A percentile compares a stretch with the other conserved stretches of the same genome.
Evolutionary conservation across 2,329 filamentous ascomycete genomes (phyloP).

Genomic region (Penicillium sp.): DNA sequence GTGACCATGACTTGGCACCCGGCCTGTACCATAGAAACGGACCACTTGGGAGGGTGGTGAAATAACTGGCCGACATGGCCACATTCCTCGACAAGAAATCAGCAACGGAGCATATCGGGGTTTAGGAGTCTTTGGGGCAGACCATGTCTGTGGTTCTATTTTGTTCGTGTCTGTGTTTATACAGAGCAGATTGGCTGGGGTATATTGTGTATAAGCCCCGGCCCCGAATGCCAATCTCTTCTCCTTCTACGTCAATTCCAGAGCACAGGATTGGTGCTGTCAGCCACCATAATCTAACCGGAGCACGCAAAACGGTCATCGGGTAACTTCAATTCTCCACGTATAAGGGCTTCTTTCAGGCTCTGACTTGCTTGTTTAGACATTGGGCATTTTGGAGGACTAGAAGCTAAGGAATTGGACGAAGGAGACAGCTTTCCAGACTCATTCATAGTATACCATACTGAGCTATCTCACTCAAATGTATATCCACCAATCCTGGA

Average conservation of each 20-base stretch:
- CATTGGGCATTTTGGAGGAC: no score
- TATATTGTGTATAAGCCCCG: constrained; percentile 13
- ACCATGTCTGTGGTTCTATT: constrained; percentile 14
- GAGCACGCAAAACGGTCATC: no score
- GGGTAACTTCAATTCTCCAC: no score
- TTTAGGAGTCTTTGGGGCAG: constrained; percentile 24
- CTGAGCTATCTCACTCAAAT: constrained; percentile 7
- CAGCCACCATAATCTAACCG: no score
- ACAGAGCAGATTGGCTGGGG: constrained; percentile 16
- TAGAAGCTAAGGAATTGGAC: no score
- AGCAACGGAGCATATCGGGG: constrained; percentile 23
- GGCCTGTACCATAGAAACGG: constrained; percentile 19
- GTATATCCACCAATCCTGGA: constrained; percentile 8
- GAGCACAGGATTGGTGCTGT: no score
- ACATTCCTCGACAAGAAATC: constrained; percentile 4
- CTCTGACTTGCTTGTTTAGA: no score
- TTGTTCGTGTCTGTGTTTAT: constrained; percentile 18
- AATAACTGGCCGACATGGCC: constrained; percentile 3
- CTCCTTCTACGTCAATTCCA: no score
- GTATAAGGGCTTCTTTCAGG: no score
- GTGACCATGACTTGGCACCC: neutral
- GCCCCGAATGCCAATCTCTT: constrained; percentile 10
- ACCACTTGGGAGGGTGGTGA: constrained; percentile 2
- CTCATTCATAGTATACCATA: constrained; percentile 12
- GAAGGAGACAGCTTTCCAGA: constrained; percentile 2